phyloP scores from a whole-genome alignment of 257 asterid genomes.

The Lantana camara region DNA sequence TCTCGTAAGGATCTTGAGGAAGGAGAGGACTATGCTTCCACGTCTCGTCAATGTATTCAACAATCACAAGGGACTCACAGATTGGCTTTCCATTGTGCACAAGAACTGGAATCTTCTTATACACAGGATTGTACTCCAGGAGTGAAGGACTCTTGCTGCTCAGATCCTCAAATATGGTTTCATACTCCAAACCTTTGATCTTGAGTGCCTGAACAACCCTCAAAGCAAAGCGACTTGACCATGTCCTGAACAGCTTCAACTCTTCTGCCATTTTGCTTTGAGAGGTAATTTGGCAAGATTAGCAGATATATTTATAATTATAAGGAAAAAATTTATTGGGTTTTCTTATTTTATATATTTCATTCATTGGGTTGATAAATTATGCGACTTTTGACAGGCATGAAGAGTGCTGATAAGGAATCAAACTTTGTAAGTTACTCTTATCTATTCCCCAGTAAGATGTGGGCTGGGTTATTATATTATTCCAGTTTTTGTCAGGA shows the following conservation, averaged over 20 bases:
- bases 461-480: no score
- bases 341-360: no score
- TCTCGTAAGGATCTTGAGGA: slow-evolving; percentile 69
- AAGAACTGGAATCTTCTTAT: slow-evolving; percentile 63
- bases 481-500: no score
- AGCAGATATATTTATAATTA: no score
- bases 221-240: slow-evolving; percentile 68
- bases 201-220: slow-evolving; percentile 60
- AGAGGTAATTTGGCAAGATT: not conserved
- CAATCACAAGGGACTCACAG: slow-evolving; percentile 77
- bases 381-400: no score
- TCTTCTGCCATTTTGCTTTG: slow-evolving; percentile 55
- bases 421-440: no score
- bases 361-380: no score
- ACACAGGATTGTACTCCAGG: slow-evolving; percentile 56
- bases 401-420: no score
- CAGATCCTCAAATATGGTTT: slow-evolving; percentile 54
- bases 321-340: no score
- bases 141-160: slow-evolving; percentile 56
- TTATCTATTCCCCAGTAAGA: no score
- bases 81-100: slow-evolving; percentile 72
- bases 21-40: slow-evolving; percentile 63
- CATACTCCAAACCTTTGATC: slow-evolving; percentile 58
- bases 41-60: slow-evolving; percentile 71
- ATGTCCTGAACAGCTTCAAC: slow-evolving; percentile 64